A percentile compares a stretch with the other conserved stretches of the same genome.
Conservation (phyloP, 2,329 filamentous ascomycete species). For the Penicillium sp. region DNA sequence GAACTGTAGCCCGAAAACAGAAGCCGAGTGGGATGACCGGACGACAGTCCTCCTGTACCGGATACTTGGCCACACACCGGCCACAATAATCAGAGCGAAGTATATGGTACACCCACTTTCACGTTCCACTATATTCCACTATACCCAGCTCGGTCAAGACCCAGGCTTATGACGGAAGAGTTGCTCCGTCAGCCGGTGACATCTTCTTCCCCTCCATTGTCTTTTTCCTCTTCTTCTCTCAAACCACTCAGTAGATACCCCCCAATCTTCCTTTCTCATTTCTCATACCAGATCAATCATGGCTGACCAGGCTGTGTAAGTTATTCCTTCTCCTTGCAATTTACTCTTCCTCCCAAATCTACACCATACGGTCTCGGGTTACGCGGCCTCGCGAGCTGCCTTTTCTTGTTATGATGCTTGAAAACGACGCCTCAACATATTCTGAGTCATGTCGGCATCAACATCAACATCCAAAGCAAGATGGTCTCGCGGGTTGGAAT, state of each 20-base stretch:
- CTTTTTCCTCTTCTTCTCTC: slow-evolving; percentile 22
- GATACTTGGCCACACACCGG: slow-evolving; percentile 21
- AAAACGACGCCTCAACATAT: background rate
- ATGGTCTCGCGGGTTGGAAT: background rate
- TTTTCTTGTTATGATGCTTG: background rate
- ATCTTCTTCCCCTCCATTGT: slow-evolving; percentile 24
- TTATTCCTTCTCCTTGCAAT: slow-evolving; percentile 9
- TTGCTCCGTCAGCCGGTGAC: slow-evolving; percentile 32
- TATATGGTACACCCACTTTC: background rate
- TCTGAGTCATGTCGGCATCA: slow-evolving; percentile 2
- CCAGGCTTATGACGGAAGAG: slow-evolving; percentile 30
- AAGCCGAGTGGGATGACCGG: slow-evolving; percentile 29
- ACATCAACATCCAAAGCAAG: slow-evolving; percentile 5
- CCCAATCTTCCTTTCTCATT: slow-evolving; percentile 13
- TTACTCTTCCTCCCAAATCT: background rate
- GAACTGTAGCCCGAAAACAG: slow-evolving; percentile 5
- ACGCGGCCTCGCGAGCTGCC: background rate
- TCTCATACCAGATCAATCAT: slow-evolving; percentile 31
- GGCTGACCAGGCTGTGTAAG: slow-evolving; percentile 45
- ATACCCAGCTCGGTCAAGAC: background rate
- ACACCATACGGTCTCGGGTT: background rate
- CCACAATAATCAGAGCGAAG: background rate
- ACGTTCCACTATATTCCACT: slow-evolving; percentile 20
- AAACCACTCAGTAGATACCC: slow-evolving; percentile 14
- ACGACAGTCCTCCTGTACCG: slow-evolving; percentile 36